Base-by-base conservation (phyloP, 2,329 filamentous ascomycete genomes). In the Fusarium redolens region DNA sequence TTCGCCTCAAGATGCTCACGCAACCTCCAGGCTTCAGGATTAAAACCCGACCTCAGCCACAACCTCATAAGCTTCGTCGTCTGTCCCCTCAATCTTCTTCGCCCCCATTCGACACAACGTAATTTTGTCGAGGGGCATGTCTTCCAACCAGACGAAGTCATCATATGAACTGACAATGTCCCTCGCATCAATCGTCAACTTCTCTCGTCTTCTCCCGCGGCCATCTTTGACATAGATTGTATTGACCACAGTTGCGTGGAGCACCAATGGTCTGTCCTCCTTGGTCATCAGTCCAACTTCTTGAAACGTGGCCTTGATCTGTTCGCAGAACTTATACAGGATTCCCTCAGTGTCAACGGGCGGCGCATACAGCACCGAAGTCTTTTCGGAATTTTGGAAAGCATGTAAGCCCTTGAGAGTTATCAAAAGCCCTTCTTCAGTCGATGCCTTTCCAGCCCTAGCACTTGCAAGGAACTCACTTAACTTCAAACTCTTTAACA, bases 21-120 rank as follows among this genome's bases (percentile, higher is more conserved):
- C 45, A 38, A n/a, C 44, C 28, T 31, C 52, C n/a, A 74, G 61
- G 68, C 65, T 67, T 51, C 75, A 58, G 37, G 20, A 43, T 78
- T 73, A 84, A 47, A 87, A 77, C 20, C 62, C 78, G 40, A 88
- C 82, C 77, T 88, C 86, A 8, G 83, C 86, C 72, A 83, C 88
- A 13, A 88, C 86, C 70, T 88, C 86, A 67, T 90, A 90, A 17
- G 80, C 86, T 71, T 84, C 85, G 60, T 88, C 87, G 14, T 86
- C 88, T 4, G 87, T 83, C 12, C 88, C 83, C 33, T 89, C 81
- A 22, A 83, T 83, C 75, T 88, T 90, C 85, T 91, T 92, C 14
- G 94, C 94, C 0, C 95, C 94, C 95, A 98, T 97, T 78, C 90
- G 91, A 79, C 94, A 98, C 41, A 98, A 91, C 54, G 92, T 91